phyloP scores from a whole-genome alignment of 495 filamentous ascomycete genomes.

The Tuber brumale region DNA sequence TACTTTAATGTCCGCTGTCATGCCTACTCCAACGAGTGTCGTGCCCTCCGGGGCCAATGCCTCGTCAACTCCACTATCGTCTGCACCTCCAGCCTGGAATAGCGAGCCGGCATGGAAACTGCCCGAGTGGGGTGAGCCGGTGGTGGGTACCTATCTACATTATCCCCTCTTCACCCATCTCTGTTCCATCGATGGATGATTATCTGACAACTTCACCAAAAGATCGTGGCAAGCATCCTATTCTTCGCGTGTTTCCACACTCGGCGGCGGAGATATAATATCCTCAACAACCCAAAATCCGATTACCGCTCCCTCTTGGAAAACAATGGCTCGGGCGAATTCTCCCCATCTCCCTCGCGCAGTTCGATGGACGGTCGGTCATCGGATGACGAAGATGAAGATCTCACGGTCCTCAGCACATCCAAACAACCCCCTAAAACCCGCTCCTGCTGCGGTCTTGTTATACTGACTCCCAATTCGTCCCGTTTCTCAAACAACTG shows the following conservation, averaged over 20 bases:
- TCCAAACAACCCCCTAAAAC: conserved; percentile 48
- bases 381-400: conserved; percentile 39
- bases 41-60: conserved; percentile 3
- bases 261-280: conserved; percentile 48
- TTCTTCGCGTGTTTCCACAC: conserved; percentile 54
- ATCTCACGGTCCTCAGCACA: conserved; percentile 34
- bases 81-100: conserved; percentile 41
- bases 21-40: conserved; percentile 13
- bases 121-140: conserved; percentile 54
- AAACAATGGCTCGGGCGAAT: conserved; percentile 34
- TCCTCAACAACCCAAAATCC: conserved; percentile 44
- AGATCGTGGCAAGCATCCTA: conserved; percentile 58
- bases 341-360: conserved; percentile 43
- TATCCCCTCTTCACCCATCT: background rate
- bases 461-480: conserved; percentile 53
- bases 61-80: conserved; percentile 21
- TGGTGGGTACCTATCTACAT: conserved; percentile 45
- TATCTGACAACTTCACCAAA: background rate
- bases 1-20: background rate
- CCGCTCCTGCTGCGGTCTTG: conserved; percentile 47
- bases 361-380: background rate
- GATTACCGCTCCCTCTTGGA: conserved; percentile 44
- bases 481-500: conserved; percentile 52
- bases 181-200: background rate
- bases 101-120: conserved; percentile 48